Conservation (phyloP, 257 asterid genomes). For the Orobanche coerulescens region DNA sequence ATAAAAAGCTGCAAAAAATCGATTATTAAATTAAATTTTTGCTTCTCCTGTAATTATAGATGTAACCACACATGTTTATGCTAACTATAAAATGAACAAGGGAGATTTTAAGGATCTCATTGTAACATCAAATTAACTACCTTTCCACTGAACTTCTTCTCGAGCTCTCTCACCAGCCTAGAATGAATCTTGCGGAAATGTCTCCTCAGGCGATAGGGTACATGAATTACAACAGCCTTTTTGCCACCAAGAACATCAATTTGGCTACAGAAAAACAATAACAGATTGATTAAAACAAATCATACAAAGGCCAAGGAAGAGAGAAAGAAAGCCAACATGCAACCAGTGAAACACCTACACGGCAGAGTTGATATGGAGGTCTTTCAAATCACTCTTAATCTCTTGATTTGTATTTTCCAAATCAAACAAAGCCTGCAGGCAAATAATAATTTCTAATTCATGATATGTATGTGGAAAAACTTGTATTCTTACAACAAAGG, state of each 20-base stretch:
- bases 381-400: conserved; percentile 52
- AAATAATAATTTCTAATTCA: not conserved
- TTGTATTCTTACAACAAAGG: not conserved
- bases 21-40: too few relatives aligned
- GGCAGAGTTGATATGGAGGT: conserved; percentile 56
- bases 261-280: conserved; percentile 34
- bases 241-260: conserved; percentile 67
- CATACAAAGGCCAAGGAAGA: not conserved
- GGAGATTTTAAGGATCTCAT: not conserved
- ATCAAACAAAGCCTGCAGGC: conserved; percentile 40
- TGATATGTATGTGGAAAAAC: not conserved
- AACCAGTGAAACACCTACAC: conserved; percentile 26
- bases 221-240: conserved; percentile 90
- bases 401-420: conserved; percentile 50
- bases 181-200: conserved; percentile 86
- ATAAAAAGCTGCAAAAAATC: too few relatives aligned
- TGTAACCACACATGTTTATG: too few relatives aligned
- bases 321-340: not conserved
- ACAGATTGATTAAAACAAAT: not conserved
- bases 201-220: conserved; percentile 75
- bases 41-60: too few relatives aligned
- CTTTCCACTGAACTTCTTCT: conserved; percentile 97
- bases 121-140: conserved; percentile 30
- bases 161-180: conserved; percentile 84
- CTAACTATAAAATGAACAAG: not conserved